phyloP scores from a whole-genome alignment of 805 yeast genomes.

The Wickerhamomyces chaumierensis region DNA sequence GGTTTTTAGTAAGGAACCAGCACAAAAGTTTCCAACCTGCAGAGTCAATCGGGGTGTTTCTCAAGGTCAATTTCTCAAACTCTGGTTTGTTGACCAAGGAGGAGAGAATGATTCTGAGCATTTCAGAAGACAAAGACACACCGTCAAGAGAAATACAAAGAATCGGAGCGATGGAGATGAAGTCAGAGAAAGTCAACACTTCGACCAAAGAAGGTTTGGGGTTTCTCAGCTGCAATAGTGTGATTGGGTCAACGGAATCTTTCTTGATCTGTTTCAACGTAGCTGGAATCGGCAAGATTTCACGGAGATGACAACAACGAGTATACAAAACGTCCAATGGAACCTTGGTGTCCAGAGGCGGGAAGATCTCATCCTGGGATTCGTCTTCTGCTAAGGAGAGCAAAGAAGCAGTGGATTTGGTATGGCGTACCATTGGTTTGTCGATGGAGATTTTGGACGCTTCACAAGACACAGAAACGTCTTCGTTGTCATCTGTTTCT shows the following conservation, averaged over 20 bases:
- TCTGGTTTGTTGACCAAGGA: constrained; percentile 52
- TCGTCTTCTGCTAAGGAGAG: constrained; percentile 8
- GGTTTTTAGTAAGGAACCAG: constrained; percentile 61
- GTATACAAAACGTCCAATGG: constrained; percentile 72
- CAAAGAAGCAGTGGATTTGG: constrained; percentile 20
- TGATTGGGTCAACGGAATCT: constrained; percentile 76
- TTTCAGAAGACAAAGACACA: constrained; percentile 59
- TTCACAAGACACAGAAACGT: constrained; percentile 21
- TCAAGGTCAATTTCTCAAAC: constrained; percentile 60
- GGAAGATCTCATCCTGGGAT: constrained; percentile 17
- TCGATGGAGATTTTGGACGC: constrained; percentile 29
- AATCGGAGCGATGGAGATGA: constrained; percentile 75
- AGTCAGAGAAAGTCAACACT: constrained; percentile 78
- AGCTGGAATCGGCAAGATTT: constrained; percentile 86
- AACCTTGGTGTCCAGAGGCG: constrained; percentile 20
- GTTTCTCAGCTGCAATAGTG: constrained; percentile 63
- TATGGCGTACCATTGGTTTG: constrained; percentile 30
- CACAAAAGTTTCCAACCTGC: constrained; percentile 79
- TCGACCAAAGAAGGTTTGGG: constrained; percentile 86
- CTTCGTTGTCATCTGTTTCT: constrained; percentile 23
- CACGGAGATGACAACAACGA: constrained; percentile 86
- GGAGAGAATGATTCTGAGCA: constrained; percentile 58
- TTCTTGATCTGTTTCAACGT: constrained; percentile 66
- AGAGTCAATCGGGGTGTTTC: constrained; percentile 66
- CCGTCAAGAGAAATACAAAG: constrained; percentile 73